These are phyloP conservation scores for Ceratocystis ficicola DNA, from an alignment of 2,329 filamentous ascomycete species.

Conservation along the genomic window DNA sequence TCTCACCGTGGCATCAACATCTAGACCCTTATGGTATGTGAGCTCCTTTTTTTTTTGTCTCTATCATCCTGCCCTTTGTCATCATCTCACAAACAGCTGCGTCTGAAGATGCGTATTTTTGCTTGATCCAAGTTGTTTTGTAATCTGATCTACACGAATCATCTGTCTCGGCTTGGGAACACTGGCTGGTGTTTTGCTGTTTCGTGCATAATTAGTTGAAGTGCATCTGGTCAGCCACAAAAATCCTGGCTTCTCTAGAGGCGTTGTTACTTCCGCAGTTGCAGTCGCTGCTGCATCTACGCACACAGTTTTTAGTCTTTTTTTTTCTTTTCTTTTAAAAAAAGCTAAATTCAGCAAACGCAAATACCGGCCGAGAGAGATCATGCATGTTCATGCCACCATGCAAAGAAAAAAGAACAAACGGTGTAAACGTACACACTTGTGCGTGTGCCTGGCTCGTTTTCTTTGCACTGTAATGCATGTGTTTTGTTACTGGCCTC, in stretches of 20 bases:
- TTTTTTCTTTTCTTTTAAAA: no score
- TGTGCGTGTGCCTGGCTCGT: background rate
- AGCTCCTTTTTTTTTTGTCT: no score
- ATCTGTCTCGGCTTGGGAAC: no score
- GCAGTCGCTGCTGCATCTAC: background rate
- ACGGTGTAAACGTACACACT: background rate
- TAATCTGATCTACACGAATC: background rate
- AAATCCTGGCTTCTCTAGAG: background rate
- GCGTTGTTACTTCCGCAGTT: background rate
- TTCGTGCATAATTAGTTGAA: background rate
- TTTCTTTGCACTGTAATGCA: background rate
- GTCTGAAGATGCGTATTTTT: background rate
- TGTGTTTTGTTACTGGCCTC: background rate
- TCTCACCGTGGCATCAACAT: background rate
- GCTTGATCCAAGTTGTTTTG: background rate
- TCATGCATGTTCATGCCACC: background rate
- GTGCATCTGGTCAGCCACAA: background rate
- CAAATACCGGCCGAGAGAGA: background rate
- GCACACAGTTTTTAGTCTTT: background rate
- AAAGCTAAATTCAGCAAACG: background rate
- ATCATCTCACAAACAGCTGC: background rate
- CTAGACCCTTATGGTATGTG: slow-evolving; percentile 4
- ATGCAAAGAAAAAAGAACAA: background rate
- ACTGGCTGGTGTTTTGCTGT: no score
- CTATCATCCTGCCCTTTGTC: background rate